A percentile compares a stretch with the other conserved stretches of the same genome.
Conservation (phyloP, 73 alveolate species). For the Tetrahymena malaccensis region DNA sequence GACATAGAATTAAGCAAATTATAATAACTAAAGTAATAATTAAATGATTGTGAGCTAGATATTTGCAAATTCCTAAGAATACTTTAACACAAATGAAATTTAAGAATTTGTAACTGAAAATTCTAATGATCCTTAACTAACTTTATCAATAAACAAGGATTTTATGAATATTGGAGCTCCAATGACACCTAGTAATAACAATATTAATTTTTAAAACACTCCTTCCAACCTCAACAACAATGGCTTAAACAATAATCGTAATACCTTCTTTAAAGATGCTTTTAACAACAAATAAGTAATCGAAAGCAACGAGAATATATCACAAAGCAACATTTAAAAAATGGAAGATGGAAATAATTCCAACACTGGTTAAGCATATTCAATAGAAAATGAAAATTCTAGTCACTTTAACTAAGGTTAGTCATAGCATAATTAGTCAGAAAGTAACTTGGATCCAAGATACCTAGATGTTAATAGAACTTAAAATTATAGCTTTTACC, state of each 20-base stretch:
- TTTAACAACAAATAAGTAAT: neutral
- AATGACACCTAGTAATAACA: neutral
- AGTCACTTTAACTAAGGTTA: neutral
- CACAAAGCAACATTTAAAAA: neutral
- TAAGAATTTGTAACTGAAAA: neutral
- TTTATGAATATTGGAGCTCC: neutral
- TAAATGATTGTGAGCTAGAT: neutral
- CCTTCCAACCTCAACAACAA: neutral
- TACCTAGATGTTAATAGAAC: neutral
- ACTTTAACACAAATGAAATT: neutral
- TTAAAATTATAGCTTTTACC: neutral
- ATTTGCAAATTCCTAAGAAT: neutral
- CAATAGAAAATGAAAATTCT: neutral
- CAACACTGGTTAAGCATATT: neutral
- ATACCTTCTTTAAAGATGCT: neutral
- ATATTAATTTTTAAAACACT: neutral
- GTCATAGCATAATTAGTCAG: neutral
- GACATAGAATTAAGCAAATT: neutral
- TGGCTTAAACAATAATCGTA: neutral
- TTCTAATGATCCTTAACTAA: neutral
- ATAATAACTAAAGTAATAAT: neutral
- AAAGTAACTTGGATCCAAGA: neutral
- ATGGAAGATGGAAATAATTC: neutral
- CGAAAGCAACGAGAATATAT: neutral
- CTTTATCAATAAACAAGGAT: neutral